Evolutionary conservation across 768 basidiomycete genomes (phyloP).

Genomic region (Gloeophyllum trabeum): DNA sequence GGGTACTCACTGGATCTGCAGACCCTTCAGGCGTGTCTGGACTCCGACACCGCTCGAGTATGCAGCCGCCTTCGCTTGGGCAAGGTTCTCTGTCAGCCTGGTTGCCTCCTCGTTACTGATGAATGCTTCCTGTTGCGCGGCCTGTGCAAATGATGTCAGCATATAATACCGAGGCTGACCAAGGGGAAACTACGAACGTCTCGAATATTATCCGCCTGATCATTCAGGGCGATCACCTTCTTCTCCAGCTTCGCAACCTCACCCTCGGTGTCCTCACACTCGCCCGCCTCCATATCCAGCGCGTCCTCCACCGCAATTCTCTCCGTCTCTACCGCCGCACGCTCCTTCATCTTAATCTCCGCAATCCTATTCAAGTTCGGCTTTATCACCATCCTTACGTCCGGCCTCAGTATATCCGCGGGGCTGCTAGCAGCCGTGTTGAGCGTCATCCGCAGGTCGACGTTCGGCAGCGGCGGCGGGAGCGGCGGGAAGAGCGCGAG

Average conservation of each 20-base stretch:
- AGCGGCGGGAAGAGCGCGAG: slow-evolving; percentile 73
- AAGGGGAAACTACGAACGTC: too few species aligned
- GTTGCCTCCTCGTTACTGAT: slow-evolving; percentile 55
- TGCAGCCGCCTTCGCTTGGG: slow-evolving; percentile 64
- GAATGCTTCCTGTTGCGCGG: slow-evolving; percentile 65
- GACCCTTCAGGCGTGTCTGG: slow-evolving; percentile 62
- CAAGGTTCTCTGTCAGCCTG: slow-evolving; percentile 60
- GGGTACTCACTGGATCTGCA: slow-evolving; percentile 61
- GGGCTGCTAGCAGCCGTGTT: slow-evolving; percentile 69
- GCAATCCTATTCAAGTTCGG: slow-evolving; percentile 66
- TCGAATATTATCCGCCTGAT: slow-evolving; percentile 72
- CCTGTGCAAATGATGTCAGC: slow-evolving; percentile 26
- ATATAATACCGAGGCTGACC: too few species aligned
- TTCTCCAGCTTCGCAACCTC: slow-evolving; percentile 67
- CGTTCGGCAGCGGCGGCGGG: slow-evolving; percentile 46
- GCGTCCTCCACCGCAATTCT: slow-evolving; percentile 75
- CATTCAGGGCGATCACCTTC: slow-evolving; percentile 55
- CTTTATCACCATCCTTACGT: slow-evolving; percentile 63
- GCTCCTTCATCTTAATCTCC: slow-evolving; percentile 60
- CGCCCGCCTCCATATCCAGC: slow-evolving; percentile 62
- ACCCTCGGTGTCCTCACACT: slow-evolving; percentile 75
- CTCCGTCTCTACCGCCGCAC: slow-evolving; percentile 63
- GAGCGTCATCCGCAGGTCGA: slow-evolving; percentile 73
- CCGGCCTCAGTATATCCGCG: slow-evolving; percentile 56
- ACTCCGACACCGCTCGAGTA: slow-evolving; percentile 76